These are phyloP conservation scores for Petunia secreta DNA, from an alignment of 257 asterid species.

Conservation along the genomic window DNA sequence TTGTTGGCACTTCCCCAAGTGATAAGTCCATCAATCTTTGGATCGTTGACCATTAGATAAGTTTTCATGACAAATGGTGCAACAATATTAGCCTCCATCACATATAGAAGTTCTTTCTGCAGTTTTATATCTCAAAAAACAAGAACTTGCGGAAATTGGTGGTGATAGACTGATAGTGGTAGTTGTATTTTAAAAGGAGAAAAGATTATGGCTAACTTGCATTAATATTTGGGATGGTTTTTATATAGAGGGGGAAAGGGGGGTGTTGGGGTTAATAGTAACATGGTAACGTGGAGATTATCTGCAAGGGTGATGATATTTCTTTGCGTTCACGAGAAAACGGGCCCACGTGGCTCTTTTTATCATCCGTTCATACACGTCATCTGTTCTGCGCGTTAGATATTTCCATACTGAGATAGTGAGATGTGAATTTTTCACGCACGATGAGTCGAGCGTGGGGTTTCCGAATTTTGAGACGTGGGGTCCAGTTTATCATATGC, in stretches of 20 bases:
- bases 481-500: constrained; percentile 24
- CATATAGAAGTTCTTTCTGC: constrained; percentile 17
- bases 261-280: too few species aligned
- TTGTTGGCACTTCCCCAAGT: constrained; percentile 69
- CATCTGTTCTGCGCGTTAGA: constrained; percentile 15
- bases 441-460: constrained; percentile 18
- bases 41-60: constrained; percentile 83
- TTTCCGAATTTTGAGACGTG: background rate
- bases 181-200: too few species aligned
- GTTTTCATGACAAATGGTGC: constrained; percentile 87
- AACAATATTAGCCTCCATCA: constrained; percentile 46
- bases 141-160: too few species aligned
- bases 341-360: constrained; percentile 22
- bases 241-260: too few species aligned
- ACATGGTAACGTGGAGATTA: too few species aligned
- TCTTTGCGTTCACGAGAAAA: background rate
- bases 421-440: background rate
- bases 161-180: too few species aligned
- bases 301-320: too few species aligned
- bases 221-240: too few species aligned
- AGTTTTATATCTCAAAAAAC: too few species aligned
- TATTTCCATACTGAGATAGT: constrained; percentile 11
- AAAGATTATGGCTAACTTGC: too few species aligned
- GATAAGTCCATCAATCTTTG: constrained; percentile 54
- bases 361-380: constrained; percentile 20